Base-by-base conservation (phyloP, 2,329 filamentous ascomycete species). In the Beauveria sp. region DNA sequence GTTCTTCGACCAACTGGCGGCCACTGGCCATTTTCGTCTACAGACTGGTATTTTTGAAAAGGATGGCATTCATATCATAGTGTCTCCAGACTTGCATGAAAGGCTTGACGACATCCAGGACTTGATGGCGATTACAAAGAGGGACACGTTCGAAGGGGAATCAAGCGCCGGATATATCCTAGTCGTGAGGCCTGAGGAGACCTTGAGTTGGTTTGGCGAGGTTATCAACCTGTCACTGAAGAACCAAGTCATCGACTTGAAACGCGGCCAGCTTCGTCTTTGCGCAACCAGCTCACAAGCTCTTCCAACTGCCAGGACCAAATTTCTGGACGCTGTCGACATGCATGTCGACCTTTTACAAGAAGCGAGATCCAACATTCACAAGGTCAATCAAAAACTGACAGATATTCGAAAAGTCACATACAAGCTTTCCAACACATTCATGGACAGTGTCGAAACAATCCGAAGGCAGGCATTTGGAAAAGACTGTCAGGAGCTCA, bases 371-470 rank as follows among this genome's bases (percentile, higher is more conserved):
- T 96, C 95, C 22, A 98, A 97, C 71, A 82, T 99, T 45, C 89
- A 91, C 65, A 91, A 96, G 67, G 95, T 99, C 67, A 96, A 98
- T 71, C 80, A 88, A 56, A 90, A 96, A 72, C 79, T 99, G 65
- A 93, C 91, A 69, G 96, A 96, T 72, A 96, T 97, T 69, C 93
- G 96, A 69, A 92, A 93, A 72, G 96, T 96, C 2, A 91, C 93
- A 3, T 98, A 96, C 80, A 96, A 96, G 74, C 82, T 99, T 49
- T 96, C 92, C 57, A 98, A 97, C 75, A 91, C 92, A 7, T 98
- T 99, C 75, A 97, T 99, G 91, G 93, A 98, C 74, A 97, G 92
- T 71, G 95, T 99, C 50, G 91, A 96, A 72, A 91, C 91, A 65
- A 95, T 99, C 66, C 85, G 92, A 65, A 87, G 87, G 67, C 93